phyloP scores from a whole-genome alignment of 768 basidiomycete species.

The Gyrodon lividus region DNA sequence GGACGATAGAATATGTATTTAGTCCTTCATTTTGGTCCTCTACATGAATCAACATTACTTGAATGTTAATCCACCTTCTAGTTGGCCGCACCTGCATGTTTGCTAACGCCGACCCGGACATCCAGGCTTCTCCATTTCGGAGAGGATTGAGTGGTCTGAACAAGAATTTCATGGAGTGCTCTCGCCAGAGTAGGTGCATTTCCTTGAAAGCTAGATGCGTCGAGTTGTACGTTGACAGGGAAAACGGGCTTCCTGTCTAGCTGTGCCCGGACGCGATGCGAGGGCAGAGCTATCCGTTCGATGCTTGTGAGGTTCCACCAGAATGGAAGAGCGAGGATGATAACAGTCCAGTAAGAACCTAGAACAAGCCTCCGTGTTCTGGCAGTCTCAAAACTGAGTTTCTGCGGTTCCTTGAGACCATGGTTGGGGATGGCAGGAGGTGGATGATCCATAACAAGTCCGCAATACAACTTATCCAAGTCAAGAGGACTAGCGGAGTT shows the following conservation, averaged over 20 bases:
- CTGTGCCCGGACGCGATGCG: constrained; percentile 53
- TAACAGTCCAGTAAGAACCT: constrained; percentile 72
- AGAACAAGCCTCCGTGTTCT: constrained; percentile 59
- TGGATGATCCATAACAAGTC: constrained; percentile 21
- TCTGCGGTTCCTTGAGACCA: constrained; percentile 44
- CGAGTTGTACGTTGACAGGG: constrained; percentile 43
- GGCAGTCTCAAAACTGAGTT: constrained; percentile 51
- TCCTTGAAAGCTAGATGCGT: constrained; percentile 21
- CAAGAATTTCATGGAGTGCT: constrained; percentile 27
- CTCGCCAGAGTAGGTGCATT: constrained; percentile 19
- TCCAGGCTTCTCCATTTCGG: constrained; percentile 45
- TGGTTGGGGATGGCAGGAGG: constrained; percentile 14
- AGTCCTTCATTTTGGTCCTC: constrained; percentile 9
- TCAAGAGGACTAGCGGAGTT: constrained; percentile 30
- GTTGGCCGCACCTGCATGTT: constrained; percentile 36
- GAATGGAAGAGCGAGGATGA: constrained; percentile 77
- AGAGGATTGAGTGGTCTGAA: constrained; percentile 13
- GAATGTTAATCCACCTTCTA: neutral
- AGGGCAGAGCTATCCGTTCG: constrained; percentile 73
- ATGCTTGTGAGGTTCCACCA: constrained; percentile 97
- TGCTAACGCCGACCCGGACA: constrained; percentile 30
- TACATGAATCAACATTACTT: constrained; percentile 12
- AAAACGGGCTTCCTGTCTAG: constrained; percentile 44
- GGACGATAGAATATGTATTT: constrained; percentile 21
- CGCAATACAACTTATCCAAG: constrained; percentile 5